Conservation (phyloP, 805 yeast genomes). For the Candida insectalens region DNA sequence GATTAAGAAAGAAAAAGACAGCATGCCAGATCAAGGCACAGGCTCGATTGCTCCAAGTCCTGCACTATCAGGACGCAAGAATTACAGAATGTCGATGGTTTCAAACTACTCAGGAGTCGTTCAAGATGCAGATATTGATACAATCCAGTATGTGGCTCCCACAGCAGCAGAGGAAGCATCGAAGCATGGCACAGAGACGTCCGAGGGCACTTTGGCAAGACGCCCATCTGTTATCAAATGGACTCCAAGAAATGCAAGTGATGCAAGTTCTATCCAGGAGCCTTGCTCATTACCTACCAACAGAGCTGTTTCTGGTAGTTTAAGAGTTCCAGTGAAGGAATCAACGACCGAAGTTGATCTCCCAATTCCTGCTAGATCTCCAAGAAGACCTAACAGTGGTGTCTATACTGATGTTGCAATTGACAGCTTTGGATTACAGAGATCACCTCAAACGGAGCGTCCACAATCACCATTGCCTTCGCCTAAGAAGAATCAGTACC, state of each 20-base stretch:
- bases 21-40: too few species aligned
- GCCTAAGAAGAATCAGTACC: not conserved
- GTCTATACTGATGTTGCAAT: too few species aligned
- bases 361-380: slow-evolving; percentile 23
- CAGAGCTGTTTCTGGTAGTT: not conserved
- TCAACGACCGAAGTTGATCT: slow-evolving; percentile 15
- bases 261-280: slow-evolving; percentile 13
- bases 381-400: slow-evolving; percentile 20
- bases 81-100: slow-evolving; percentile 21
- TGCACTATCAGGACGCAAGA: too few species aligned
- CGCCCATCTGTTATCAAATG: not conserved
- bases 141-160: slow-evolving; percentile 22
- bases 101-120: slow-evolving; percentile 29
- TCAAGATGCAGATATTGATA: slow-evolving; percentile 27
- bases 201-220: too few species aligned
- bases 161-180: slow-evolving; percentile 1
- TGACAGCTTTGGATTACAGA: not conserved
- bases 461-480: not conserved
- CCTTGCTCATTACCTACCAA: slow-evolving; percentile 15
- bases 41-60: too few species aligned
- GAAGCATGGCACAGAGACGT: not conserved
- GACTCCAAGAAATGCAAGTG: slow-evolving; percentile 7
- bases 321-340: slow-evolving; percentile 16
- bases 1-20: too few species aligned
- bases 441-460: not conserved